Evolutionary conservation across 2,329 filamentous ascomycete species (phyloP).

Genomic region (Exophiala sp.): DNA sequence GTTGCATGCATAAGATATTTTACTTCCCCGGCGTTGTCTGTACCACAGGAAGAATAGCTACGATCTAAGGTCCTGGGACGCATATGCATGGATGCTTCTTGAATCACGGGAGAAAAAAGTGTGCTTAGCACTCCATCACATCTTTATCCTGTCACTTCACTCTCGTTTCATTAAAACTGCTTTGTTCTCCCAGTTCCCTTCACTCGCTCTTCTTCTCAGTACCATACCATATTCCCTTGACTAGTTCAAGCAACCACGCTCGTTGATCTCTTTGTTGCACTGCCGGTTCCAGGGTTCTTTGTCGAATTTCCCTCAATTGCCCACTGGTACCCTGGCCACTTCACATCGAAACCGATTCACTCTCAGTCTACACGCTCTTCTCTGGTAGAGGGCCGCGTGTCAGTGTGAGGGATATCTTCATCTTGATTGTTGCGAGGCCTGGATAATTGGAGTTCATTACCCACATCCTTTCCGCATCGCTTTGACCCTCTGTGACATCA

Average conservation of each 20-base stretch:
- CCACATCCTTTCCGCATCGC: slow-evolving; percentile 15
- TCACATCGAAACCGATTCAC: neutral
- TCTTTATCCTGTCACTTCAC: neutral
- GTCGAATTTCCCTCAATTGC: slow-evolving; percentile 1
- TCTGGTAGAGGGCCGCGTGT: slow-evolving; percentile 6
- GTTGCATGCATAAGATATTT: neutral
- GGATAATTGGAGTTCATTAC: slow-evolving; percentile 3
- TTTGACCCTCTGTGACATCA: slow-evolving; percentile 15
- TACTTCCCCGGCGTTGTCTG: neutral
- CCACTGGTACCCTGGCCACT: neutral
- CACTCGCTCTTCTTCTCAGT: neutral
- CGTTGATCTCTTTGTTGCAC: slow-evolving; percentile 6
- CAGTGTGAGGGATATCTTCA: neutral
- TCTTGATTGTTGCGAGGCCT: neutral
- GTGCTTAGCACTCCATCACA: neutral
- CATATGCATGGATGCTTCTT: slow-evolving; percentile 1
- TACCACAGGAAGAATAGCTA: too few relatives aligned
- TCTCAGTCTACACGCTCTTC: neutral
- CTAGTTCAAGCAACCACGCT: slow-evolving; percentile 1
- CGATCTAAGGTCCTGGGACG: too few relatives aligned
- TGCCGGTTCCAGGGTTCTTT: neutral
- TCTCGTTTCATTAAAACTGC: neutral
- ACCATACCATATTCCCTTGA: neutral
- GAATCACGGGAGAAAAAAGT: neutral
- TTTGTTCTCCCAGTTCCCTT: neutral